Conservation (phyloP, 768 basidiomycete species). For the Russula ochroleuca region DNA sequence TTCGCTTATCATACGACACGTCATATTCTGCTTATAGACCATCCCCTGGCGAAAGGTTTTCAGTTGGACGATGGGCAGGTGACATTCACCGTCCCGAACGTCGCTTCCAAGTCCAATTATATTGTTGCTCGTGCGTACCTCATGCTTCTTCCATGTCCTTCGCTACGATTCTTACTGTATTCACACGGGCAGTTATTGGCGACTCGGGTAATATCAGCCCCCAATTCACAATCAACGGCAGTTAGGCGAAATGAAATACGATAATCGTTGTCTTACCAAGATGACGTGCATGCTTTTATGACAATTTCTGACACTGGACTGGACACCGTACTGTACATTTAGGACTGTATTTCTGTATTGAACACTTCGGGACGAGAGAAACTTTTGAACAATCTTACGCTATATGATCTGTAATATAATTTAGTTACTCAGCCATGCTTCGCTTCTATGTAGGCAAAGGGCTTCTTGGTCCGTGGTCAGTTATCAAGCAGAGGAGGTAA, state of each 20-base stretch:
- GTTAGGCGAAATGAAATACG: background rate
- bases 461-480: background rate
- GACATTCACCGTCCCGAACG: conserved; percentile 49
- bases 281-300: background rate
- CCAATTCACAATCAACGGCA: conserved; percentile 48
- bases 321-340: conserved; percentile 6
- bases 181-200: conserved; percentile 51
- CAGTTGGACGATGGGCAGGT: conserved; percentile 48
- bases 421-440: background rate
- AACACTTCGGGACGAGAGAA: background rate
- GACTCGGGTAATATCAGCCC: conserved; percentile 63
- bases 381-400: background rate
- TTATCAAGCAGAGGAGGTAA: background rate
- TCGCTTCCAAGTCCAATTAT: conserved; percentile 46
- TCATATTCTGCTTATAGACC: conserved; percentile 36
- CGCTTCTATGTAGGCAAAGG: background rate
- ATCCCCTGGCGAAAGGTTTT: conserved; percentile 56
- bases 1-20: background rate
- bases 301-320: conserved; percentile 3
- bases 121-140: conserved; percentile 57
- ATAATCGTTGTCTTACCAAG: too few species aligned
- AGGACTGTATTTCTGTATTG: conserved; percentile 7
- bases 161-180: conserved; percentile 6
- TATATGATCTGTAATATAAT: background rate
- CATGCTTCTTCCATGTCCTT: background rate